Conservation (phyloP, 495 filamentous ascomycete species). For the Penicillium malachiteum region DNA sequence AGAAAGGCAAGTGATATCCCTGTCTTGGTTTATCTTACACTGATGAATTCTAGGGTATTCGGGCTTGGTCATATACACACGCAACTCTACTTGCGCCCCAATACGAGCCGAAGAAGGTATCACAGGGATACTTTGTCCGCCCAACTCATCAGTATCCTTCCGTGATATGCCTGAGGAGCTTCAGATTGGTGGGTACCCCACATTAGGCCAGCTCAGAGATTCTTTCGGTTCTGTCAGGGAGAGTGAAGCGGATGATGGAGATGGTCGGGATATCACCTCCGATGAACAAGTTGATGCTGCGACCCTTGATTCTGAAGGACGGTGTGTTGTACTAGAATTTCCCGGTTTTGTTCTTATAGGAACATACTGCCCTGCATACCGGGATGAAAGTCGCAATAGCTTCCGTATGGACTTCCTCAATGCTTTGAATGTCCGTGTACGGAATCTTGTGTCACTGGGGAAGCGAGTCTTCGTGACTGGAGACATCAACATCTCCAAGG, state of each 20-base stretch:
- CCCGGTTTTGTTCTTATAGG: conserved; percentile 92
- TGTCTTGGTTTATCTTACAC: neutral
- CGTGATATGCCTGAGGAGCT: conserved; percentile 73
- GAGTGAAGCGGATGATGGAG: conserved; percentile 5
- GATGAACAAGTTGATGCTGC: conserved; percentile 59
- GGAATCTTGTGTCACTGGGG: conserved; percentile 77
- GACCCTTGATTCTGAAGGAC: conserved; percentile 83
- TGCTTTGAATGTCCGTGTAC: conserved; percentile 75
- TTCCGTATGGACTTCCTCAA: conserved; percentile 81
- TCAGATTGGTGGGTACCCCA: conserved; percentile 90
- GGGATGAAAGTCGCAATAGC: conserved; percentile 78
- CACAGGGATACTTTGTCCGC: conserved; percentile 75
- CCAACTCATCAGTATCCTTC: conserved; percentile 72
- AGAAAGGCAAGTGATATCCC: conserved; percentile 62
- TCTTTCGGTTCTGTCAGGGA: conserved; percentile 2
- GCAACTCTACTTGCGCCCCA: conserved; percentile 82
- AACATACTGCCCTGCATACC: conserved; percentile 83
- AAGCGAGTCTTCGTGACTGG: conserved; percentile 84
- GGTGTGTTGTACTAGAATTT: conserved; percentile 91
- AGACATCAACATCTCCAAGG: conserved; percentile 84
- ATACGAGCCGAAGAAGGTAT: conserved; percentile 94
- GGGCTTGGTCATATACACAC: conserved; percentile 91
- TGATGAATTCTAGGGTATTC: conserved; percentile 71
- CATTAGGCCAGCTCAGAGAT: conserved; percentile 58
- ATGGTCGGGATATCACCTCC: neutral